phyloP scores from a whole-genome alignment of 306 rosid genomes.

The Hippophae tibetana region DNA sequence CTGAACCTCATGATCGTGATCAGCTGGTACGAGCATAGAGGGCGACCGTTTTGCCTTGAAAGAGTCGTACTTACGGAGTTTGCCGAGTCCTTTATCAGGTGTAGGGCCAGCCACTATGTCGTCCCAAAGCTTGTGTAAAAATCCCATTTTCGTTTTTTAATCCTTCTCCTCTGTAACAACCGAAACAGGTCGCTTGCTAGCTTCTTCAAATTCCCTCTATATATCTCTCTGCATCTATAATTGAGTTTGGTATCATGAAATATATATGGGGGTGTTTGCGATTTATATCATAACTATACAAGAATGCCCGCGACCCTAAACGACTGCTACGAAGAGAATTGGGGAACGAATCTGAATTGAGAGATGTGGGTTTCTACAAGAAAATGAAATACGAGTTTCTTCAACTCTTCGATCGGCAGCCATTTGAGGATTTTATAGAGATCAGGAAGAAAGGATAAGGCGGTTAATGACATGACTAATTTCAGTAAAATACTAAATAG shows the following conservation, averaged over 20 bases:
- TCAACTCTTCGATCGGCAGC: not conserved
- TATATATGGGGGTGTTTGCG: not conserved
- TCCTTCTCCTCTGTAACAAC: conserved; percentile 24
- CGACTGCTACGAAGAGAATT: conserved; percentile 37
- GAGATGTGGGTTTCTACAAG: conserved; percentile 8
- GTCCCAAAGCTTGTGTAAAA: conserved; percentile 91
- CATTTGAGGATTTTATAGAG: not conserved
- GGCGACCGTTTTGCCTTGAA: conserved; percentile 22
- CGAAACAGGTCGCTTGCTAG: conserved; percentile 11
- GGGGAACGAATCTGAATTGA: conserved; percentile 47
- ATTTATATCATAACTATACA: not conserved
- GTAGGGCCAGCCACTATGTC: conserved; percentile 90
- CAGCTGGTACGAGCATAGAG: conserved; percentile 4
- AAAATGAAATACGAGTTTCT: not conserved
- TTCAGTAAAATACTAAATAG: conserved; percentile 10
- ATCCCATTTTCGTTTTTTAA: conserved; percentile 38
- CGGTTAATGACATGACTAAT: conserved; percentile 18
- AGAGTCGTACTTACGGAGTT: conserved; percentile 67
- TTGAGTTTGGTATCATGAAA: not conserved
- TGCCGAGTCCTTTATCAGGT: conserved; percentile 83
- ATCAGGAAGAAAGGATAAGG: not conserved
- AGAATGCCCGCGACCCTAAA: conserved; percentile 2
- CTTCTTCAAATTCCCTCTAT: not conserved
- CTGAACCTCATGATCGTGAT: conserved; percentile 21
- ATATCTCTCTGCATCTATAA: not conserved